These are phyloP conservation scores for Houttuynia cordata DNA, from an alignment of 164 flowering plant genomes.

Conservation along the genomic window DNA sequence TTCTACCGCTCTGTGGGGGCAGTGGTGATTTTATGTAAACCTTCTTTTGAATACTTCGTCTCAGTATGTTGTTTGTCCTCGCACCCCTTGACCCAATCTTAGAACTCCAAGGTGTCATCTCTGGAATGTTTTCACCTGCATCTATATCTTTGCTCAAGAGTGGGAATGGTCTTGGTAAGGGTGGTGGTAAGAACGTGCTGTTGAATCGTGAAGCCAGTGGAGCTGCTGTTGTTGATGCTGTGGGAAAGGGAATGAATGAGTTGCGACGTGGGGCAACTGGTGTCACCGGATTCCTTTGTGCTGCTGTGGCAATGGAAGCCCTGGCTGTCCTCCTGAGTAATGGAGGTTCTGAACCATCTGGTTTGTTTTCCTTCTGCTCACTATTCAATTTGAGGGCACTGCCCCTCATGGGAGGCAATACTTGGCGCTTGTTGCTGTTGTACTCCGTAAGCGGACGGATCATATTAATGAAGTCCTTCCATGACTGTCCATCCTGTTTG, in stretches of 20 bases:
- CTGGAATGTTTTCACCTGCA: slow-evolving; percentile 21
- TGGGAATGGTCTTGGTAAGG: slow-evolving; percentile 13
- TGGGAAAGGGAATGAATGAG: slow-evolving; percentile 66
- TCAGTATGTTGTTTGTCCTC: slow-evolving; percentile 38
- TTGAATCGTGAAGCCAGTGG: slow-evolving; percentile 5
- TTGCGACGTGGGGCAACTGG: slow-evolving; percentile 46
- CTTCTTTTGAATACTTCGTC: slow-evolving; percentile 71
- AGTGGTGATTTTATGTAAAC: slow-evolving; percentile 38
- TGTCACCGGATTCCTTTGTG: slow-evolving; percentile 19
- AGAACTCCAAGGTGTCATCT: slow-evolving; percentile 30
- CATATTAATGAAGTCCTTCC: slow-evolving; percentile 23
- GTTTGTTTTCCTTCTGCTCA: slow-evolving; percentile 64
- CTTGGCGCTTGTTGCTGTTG: slow-evolving; percentile 21
- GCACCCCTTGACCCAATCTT: slow-evolving; percentile 27
- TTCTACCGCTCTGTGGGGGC: slow-evolving; percentile 36
- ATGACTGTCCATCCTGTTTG: slow-evolving; percentile 28
- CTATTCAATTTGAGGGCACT: slow-evolving; percentile 18
- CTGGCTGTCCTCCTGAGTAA: slow-evolving; percentile 47
- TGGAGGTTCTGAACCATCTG: slow-evolving; percentile 25
- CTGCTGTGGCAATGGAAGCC: slow-evolving; percentile 50
- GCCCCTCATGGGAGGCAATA: slow-evolving; percentile 15
- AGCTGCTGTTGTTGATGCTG: slow-evolving; percentile 12
- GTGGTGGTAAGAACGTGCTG: neutral
- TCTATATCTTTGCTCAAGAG: slow-evolving; percentile 21
- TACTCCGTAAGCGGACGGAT: slow-evolving; percentile 33